These are phyloP conservation scores for Carex pumila DNA, from an alignment of 176 grass and related monocot species.

Conservation along the genomic window DNA sequence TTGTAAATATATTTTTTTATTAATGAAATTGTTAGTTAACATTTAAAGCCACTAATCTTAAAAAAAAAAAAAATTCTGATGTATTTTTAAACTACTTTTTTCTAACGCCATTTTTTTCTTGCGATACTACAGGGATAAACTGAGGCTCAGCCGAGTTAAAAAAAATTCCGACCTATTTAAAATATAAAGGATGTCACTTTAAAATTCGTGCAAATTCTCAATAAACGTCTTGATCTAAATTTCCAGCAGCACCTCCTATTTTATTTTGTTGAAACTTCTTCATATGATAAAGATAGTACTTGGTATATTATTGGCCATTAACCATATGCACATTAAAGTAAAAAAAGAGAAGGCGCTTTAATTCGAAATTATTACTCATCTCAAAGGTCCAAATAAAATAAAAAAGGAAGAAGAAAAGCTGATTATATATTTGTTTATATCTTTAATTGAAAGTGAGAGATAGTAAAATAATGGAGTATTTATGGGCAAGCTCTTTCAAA, in stretches of 20 bases:
- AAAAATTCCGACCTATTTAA: no score
- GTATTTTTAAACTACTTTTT: neutral
- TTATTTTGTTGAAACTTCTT: no score
- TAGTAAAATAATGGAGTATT: neutral
- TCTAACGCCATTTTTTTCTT: neutral
- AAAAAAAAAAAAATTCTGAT: neutral
- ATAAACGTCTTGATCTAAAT: no score
- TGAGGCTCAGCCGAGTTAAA: no score
- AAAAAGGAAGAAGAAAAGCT: neutral
- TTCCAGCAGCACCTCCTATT: no score
- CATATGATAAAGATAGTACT: neutral
- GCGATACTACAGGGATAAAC: neutral
- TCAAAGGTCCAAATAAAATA: neutral
- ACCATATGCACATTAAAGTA: neutral
- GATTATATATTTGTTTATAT: neutral
- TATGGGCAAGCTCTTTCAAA: conserved; percentile 14
- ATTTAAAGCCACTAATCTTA: no score
- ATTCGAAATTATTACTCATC: neutral
- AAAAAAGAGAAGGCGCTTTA: neutral
- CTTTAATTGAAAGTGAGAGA: neutral
- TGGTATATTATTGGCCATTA: neutral
- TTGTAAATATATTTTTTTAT: no score
- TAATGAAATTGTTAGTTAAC: no score
- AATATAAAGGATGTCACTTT: no score
- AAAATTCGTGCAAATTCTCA: no score